Evolutionary conservation across 2,329 filamentous ascomycete species (phyloP).

Genomic region (Pseudogymnoascus verrucosus): DNA sequence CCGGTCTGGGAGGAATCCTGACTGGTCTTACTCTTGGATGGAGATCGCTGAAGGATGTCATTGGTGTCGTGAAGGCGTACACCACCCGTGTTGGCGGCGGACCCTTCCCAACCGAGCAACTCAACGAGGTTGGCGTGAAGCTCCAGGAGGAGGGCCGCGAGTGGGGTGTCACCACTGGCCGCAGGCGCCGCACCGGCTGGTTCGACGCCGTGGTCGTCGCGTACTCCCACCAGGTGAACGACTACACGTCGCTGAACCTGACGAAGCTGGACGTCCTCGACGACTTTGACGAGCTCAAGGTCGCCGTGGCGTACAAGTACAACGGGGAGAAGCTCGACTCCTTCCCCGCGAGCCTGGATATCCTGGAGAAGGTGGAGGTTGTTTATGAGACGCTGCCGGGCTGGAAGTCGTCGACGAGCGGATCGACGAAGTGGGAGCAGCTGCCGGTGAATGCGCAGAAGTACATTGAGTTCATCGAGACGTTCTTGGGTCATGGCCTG

Average conservation of each 20-base stretch:
- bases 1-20: conserved; percentile 52
- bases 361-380: conserved; percentile 52
- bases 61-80: conserved; percentile 62
- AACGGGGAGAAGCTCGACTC: conserved; percentile 43
- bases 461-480: conserved; percentile 61
- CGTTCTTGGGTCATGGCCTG: conserved; percentile 47
- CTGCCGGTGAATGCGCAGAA: conserved; percentile 56
- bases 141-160: conserved; percentile 41
- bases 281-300: conserved; percentile 65
- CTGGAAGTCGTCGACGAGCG: conserved; percentile 59
- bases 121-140: conserved; percentile 36
- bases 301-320: conserved; percentile 59
- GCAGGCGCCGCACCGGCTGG: conserved; percentile 53
- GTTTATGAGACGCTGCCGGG: conserved; percentile 62
- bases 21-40: conserved; percentile 41
- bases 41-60: conserved; percentile 51
- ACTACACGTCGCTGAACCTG: conserved; percentile 44
- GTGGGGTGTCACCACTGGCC: conserved; percentile 42
- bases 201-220: conserved; percentile 53
- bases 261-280: conserved; percentile 65
- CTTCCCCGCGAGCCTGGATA: conserved; percentile 56
- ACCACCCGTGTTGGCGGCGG: conserved; percentile 56
- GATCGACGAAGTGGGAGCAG: conserved; percentile 31
- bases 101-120: conserved; percentile 59
- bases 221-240: conserved; percentile 41